Evolutionary conservation across 78 protist species (phyloP), one percentile per base, ranked within the genome.

Genomic region (Speleostelium caveatum): DNA sequence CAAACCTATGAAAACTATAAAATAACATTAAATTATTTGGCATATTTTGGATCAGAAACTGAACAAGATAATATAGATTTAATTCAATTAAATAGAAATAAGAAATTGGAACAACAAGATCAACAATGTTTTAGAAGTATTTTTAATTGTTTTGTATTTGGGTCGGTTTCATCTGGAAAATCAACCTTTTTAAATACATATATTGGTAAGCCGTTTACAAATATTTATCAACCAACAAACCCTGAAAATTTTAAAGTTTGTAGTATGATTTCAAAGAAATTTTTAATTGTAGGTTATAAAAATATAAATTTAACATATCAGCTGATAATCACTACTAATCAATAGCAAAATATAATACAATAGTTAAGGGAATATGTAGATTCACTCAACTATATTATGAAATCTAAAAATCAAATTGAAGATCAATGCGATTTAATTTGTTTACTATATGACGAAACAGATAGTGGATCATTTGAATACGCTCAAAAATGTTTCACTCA

Each of bases 1-100:
- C 83, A 74, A 74, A 74, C 79, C 14, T 49, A 59, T 41, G 33
- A 58, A 35, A 55, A 59, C 30, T 69, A 69, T 69, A 55, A 58
- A 30, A 53, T 42, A 10, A 59, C 91, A 14, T 71, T 83, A 2
- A 58, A 59, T 14, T 83, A 69, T 60, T 69, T 83, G 28, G 91
- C 91, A 1, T 83, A 83, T 60, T 60, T 83, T 42, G 91, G 91
- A 21, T 69, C 56, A n/a, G 42, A 80, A 22, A 80, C 75, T 7
- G 75, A 69, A 42, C 16, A 72, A 42, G 39, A 72, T 72, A 72
- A 45, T 33, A 45, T n/a, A 8, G 63, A 72, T 72, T 51, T 72
- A 63, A 53, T 72, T 72, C 28, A 33, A 36, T 19, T 72, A n/a
- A 32, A 21, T 32, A 72, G 39, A 42, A 24, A 45, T 36, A 72